Evolutionary conservation across 2,329 filamentous ascomycete genomes (phyloP), one percentile per base, ranked within the genome.

Genomic region (Sclerotinia spermophila): DNA sequence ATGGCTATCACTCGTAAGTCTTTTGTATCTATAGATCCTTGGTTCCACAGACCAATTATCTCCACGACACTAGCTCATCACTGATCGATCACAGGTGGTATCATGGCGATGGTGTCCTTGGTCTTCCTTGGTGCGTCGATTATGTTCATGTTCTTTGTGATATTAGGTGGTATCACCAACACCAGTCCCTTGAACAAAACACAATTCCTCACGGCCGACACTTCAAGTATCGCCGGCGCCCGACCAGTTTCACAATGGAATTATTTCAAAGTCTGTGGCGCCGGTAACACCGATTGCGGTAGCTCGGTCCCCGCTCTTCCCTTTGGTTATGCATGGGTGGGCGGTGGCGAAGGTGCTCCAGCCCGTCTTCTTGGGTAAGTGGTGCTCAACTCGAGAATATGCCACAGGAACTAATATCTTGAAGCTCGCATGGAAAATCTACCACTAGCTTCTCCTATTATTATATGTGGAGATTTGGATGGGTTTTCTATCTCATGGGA

Each of bases 391-490:
- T 27, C 17, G 13, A 21, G 8, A 30, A 21, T 45, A 13, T n/a
- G 13, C 10, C 5, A 24, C 33, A n/a, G 13, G 3, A 61, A 42
- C 69, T 73, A 58, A 75, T 35, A 42, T 70, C 19, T 13, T 30
- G 15, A 71, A 84, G 90, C 51, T 82, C 83, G 15, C 84, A 89
- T 75, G 87, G 83, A 71, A 82, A 82, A 71, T 74, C 81, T 71
- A 89, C 87, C 5, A 90, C 88, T 8, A 86, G 84, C 73, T 79
- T 73, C 33, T 82, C 82, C 74, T 97, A 90, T 84, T 98, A 86
- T 83, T 93, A 94, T 82, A 86, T 96, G 79, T 96, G 93, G 83
- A 89, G 95, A 55, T 97, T 97, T 83, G 91, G 93, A 81, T 98
- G 95, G 87, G 93, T 94, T 51, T 96, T 97, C 81, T 92, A 92